Evolutionary conservation across 2,329 filamentous ascomycete genomes (phyloP).

Genomic region (Trichoderma lentiforme): DNA sequence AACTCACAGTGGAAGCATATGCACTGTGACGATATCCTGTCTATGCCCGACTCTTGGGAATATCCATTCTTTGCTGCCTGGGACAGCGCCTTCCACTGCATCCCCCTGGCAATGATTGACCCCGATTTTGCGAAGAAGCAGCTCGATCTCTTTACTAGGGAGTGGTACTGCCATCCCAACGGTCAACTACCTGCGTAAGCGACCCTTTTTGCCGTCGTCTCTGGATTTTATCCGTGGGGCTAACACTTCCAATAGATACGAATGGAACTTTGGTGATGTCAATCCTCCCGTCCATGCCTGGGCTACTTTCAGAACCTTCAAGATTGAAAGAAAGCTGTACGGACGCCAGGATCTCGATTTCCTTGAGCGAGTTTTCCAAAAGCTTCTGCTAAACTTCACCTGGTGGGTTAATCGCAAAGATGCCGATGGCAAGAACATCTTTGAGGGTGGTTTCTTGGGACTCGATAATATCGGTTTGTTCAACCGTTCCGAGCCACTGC

Average conservation of each 20-base stretch:
- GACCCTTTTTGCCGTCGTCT: constrained; percentile 15
- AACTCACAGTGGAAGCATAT: constrained; percentile 94
- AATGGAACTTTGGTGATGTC: constrained; percentile 98
- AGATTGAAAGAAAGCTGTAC: constrained; percentile 97
- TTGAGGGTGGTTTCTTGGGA: constrained; percentile 92
- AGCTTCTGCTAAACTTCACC: constrained; percentile 91
- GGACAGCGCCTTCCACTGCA: constrained; percentile 97
- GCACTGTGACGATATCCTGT: constrained; percentile 90
- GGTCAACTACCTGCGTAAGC: constrained; percentile 83
- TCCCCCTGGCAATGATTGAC: constrained; percentile 93
- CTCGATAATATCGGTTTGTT: constrained; percentile 97
- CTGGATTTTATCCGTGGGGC: not conserved
- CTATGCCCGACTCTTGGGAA: constrained; percentile 98
- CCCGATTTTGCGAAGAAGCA: constrained; percentile 98
- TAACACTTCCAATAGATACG: constrained; percentile 50
- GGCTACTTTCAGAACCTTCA: constrained; percentile 94
- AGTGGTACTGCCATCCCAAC: constrained; percentile 99
- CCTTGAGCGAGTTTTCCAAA: constrained; percentile 93
- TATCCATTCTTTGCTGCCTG: constrained; percentile 97
- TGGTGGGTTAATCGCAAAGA: constrained; percentile 99
- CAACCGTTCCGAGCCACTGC: constrained; percentile 92
- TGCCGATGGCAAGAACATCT: constrained; percentile 90
- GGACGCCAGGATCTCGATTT: constrained; percentile 93
- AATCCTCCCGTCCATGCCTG: constrained; percentile 96
- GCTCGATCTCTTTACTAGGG: constrained; percentile 88